Conservation (phyloP, 1,139 yeast genomes). For the Lodderomyces orthopsilosis region DNA sequence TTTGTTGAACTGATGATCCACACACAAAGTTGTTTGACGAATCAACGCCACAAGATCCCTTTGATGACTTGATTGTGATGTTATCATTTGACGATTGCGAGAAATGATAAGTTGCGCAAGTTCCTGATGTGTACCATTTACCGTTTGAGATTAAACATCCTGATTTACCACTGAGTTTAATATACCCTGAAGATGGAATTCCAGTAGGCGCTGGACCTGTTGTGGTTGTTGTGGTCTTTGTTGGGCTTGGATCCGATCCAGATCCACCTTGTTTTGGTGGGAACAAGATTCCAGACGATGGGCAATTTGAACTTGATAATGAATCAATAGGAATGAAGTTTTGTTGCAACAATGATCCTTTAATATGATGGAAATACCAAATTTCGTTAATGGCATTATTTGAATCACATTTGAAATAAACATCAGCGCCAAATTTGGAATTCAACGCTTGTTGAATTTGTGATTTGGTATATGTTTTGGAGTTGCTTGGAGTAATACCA, state of each 20-base stretch:
- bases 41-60: constrained; percentile 69
- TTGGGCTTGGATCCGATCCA: constrained; percentile 7
- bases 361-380: constrained; percentile 83
- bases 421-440: constrained; percentile 57
- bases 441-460: constrained; percentile 66
- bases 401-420: constrained; percentile 63
- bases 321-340: constrained; percentile 66
- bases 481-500: constrained; percentile 66
- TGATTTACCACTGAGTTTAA: constrained; percentile 52
- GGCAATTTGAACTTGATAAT: constrained; percentile 55
- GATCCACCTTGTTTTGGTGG: constrained; percentile 60
- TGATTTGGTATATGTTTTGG: constrained; percentile 58
- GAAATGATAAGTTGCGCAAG: constrained; percentile 70
- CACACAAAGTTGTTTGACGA: constrained; percentile 31
- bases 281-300: constrained; percentile 65
- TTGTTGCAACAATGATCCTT: constrained; percentile 71
- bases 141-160: constrained; percentile 89
- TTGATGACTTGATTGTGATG: constrained; percentile 60
- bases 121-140: constrained; percentile 76
- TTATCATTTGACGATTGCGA: constrained; percentile 61
- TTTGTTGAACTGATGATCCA: constrained; percentile 32
- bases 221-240: constrained; percentile 23
- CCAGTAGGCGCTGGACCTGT: constrained; percentile 25
- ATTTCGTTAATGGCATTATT: constrained; percentile 73
- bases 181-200: constrained; percentile 30